Base-by-base conservation (phyloP, 495 filamentous ascomycete species). In the Usnea hakonensis region DNA sequence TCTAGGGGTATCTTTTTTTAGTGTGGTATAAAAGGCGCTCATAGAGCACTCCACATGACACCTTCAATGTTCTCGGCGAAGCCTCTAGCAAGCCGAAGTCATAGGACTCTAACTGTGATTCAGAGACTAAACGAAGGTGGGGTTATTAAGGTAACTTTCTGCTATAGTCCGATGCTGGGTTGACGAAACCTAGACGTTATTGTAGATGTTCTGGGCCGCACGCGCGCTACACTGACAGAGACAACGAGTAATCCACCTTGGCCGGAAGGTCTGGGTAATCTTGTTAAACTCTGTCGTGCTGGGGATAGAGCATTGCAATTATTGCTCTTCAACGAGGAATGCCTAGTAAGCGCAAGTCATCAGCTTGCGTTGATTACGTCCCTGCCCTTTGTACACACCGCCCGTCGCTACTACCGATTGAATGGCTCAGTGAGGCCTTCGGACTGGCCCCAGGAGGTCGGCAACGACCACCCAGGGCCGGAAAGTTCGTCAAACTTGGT, bases 241-340 rank as follows among this genome's bases (percentile, higher is more conserved):
- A 79, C 78, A 86, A 82, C 82, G 81, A 86, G 83, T 85, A 76
- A 75, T 73, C 81, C 76, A 71, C 81, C 81, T 85, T 86, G 77
- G 75, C 84, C 82, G 81, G 78, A 84, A 87, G 83, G 82, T 76
- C 76, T 81, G 80, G 80, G 83, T 87, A 85, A 86, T 86, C 81
- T 86, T 86, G 79, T 86, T 83, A 87, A 87, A 85, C 81, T 82
- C 80, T 84, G 81, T 86, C 81, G 83, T 87, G 81, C 81, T 87
- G 81, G 82, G 82, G 81, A 86, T 87, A 87, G 81, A 86, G 81
- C 82, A 86, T 86, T 87, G 81, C 82, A 86, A 85, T 85, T 86
- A 85, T 86, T 87, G 82, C 84, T 86, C 83, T 87, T 87, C 82
- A 86, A 86, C 80, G 81, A 87, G 82, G 81, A 86, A 86, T 86